phyloP scores from a whole-genome alignment of 306 rosid species.

The Dalbergia oliveri region DNA sequence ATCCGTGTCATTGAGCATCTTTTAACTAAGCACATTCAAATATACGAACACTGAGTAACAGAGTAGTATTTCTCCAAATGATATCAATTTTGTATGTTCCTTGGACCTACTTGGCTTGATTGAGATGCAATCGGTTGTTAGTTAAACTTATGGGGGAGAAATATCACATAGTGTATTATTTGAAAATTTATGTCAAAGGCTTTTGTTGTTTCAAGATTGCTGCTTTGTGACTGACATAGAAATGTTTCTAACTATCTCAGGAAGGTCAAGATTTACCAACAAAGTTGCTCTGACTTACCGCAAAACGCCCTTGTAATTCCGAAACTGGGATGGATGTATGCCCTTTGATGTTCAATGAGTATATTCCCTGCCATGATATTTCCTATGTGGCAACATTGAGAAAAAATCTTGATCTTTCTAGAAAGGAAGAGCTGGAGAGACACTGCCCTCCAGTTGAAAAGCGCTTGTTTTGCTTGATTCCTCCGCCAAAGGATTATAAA shows the following conservation, averaged over 20 bases:
- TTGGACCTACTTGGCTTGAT: not conserved
- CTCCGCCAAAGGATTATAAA: slow-evolving; percentile 87
- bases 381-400: slow-evolving; percentile 66
- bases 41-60: not conserved
- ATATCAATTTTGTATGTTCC: not conserved
- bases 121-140: slow-evolving; percentile 17
- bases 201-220: slow-evolving; percentile 19
- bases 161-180: not conserved
- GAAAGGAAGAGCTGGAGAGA: slow-evolving; percentile 87
- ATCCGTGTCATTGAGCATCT: slow-evolving; percentile 17
- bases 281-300: slow-evolving; percentile 69
- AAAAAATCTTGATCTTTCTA: slow-evolving; percentile 66
- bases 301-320: slow-evolving; percentile 66
- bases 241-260: slow-evolving; percentile 52
- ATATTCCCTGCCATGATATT: slow-evolving; percentile 85
- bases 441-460: slow-evolving; percentile 87
- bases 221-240: slow-evolving; percentile 29
- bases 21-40: not conserved
- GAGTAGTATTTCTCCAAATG: not conserved
- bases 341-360: slow-evolving; percentile 82
- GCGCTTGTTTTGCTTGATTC: slow-evolving; percentile 87
- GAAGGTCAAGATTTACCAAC: slow-evolving; percentile 62
- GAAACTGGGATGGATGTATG: slow-evolving; percentile 78
- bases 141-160: slow-evolving; percentile 5
- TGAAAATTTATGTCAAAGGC: not conserved